These are phyloP conservation scores for Oryza glumipatula DNA, from an alignment of 176 grass and related monocot genomes.

Conservation along the genomic window DNA sequence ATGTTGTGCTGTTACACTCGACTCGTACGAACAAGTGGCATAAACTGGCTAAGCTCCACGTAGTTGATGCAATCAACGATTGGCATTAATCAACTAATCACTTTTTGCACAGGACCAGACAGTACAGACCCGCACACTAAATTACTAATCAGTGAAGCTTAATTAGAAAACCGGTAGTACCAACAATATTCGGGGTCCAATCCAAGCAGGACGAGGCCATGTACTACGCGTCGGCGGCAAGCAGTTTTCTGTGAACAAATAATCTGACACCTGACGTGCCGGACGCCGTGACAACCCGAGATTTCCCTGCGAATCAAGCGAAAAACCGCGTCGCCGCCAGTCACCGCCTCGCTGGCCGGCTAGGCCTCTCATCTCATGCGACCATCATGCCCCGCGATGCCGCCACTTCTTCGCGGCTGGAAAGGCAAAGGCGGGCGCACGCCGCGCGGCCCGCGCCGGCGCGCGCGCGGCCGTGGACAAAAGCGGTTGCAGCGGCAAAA, in stretches of 20 bases:
- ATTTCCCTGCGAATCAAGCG: neutral
- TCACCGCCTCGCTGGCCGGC: neutral
- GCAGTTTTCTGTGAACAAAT: neutral
- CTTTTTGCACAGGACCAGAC: neutral
- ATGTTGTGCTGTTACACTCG: neutral
- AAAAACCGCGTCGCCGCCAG: constrained; percentile 3
- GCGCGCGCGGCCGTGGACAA: neutral
- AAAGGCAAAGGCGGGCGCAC: constrained; percentile 14
- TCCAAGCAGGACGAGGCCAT: neutral
- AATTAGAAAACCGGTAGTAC: neutral
- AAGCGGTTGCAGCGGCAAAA: neutral
- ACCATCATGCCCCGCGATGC: neutral
- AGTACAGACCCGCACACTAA: neutral
- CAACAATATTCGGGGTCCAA: neutral
- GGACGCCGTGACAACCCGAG: neutral
- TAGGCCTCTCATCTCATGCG: neutral
- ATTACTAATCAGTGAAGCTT: neutral
- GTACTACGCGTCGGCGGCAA: neutral
- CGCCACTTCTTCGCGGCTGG: constrained; percentile 22
- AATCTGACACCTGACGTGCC: neutral
- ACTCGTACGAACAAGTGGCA: neutral
- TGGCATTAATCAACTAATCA: neutral
- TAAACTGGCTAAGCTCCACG: neutral
- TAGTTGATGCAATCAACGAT: too few relatives aligned
- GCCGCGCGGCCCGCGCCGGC: neutral